Conservation (phyloP, 257 asterid genomes). For the Solanum sitiens region DNA sequence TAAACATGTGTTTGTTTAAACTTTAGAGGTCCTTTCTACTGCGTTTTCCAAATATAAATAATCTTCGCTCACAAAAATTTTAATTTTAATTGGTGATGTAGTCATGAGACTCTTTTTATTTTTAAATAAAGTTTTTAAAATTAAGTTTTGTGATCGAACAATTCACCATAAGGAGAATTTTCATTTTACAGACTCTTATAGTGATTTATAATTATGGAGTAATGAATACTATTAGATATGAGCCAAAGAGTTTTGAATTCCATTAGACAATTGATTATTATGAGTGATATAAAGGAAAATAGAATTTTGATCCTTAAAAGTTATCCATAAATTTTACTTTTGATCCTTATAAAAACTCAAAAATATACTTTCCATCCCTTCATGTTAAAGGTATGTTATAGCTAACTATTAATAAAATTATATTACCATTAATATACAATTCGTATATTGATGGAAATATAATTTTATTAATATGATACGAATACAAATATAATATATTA, state of each 20-base stretch:
- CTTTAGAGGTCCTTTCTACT: accelerated
- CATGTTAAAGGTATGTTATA: not conserved
- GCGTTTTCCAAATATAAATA: no score
- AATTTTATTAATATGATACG: no score
- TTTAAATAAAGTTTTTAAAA: not conserved
- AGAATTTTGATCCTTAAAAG: not conserved
- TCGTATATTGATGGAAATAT: no score
- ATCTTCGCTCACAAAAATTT: not conserved
- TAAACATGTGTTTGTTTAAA: not conserved
- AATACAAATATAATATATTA: not conserved
- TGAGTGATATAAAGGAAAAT: not conserved
- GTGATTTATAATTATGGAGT: no score
- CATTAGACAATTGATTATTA: not conserved
- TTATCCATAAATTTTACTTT: not conserved
- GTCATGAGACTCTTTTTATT: accelerated
- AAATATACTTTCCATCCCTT: not conserved
- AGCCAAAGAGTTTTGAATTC: not conserved
- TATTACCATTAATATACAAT: not conserved
- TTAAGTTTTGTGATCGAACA: not conserved
- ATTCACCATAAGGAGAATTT: not conserved
- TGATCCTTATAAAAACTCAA: not conserved
- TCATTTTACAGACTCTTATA: not conserved
- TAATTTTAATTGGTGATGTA: not conserved
- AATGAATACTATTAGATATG: not conserved
- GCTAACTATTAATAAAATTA: not conserved